Evolutionary conservation across 495 filamentous ascomycete genomes (phyloP), one percentile per base, ranked within the genome.

Genomic region (Aspergillus bridgeri): DNA sequence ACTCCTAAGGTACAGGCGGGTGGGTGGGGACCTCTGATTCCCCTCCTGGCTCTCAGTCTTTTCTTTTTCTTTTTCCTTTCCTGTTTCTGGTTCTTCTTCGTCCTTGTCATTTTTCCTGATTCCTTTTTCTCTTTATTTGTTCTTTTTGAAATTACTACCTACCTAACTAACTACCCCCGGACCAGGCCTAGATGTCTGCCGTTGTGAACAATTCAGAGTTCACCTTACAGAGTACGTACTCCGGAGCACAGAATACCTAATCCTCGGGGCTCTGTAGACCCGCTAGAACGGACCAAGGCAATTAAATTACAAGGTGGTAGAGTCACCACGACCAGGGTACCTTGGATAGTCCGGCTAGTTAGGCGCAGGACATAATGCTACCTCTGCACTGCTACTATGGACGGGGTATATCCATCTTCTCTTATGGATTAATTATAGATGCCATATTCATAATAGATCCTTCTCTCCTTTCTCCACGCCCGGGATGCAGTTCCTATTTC

Each of bases 1-100:
- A 48, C 23, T 47, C 47, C 25, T 29, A 56, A 60, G 53, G 53
- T 53, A 60, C 61, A 60, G 54, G 54, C 61, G 57, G 46, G 54
- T 51, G 44, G 43, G 52, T 58, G 60, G 61, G 57, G 57, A 52
- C 44, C 18, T 48, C 22, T 24, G 52, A 55, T 56, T 54, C 55
- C 56, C 57, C 56, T 54, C 51, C 23, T n/a, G n/a, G n/a, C n/a
- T n/a, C n/a, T n/a, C n/a, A n/a, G n/a, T n/a, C n/a, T n/a, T n/a
- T n/a, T n/a, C n/a, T n/a, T n/a, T n/a, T n/a, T n/a, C n/a, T n/a
- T n/a, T n/a, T n/a, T 57, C 25, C 54, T 47, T 20, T 24, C 25
- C 42, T 51, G 60, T 53, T 42, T 27, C 33, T 38, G 33, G 13
- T 15, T 13, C 13, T 9, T 15, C 22, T 15, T 29, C 24, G 17